Base-by-base conservation (phyloP, 139 green algal species). In the Coccomyxa sp. region DNA sequence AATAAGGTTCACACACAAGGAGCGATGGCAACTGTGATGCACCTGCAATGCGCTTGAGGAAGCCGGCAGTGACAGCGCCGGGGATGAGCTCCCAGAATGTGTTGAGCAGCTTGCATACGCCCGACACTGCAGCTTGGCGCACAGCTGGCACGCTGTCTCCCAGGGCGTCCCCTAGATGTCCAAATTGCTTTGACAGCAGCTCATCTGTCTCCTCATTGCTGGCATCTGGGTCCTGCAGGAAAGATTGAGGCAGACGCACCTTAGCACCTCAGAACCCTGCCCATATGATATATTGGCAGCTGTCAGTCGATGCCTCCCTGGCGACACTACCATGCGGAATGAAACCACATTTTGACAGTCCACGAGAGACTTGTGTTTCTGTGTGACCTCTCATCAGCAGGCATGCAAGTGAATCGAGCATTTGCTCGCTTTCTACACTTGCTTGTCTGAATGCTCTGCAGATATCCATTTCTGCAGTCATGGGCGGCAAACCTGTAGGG, bases 81-180 rank as follows among this genome's bases (percentile, higher is more conserved):
- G 94, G 94, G 17, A 98, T 90, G 79, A 98, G 84, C 88, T 97
- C 94, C 94, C 94, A 98, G 83, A 87, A 98, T 16, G 82, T 63
- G 86, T 93, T 88, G 13, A 98, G 91, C 68, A 95, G 67, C 16
- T 12, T 27, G 67, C 88, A 90, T 21, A 90, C 83, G 67, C 89
- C 93, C 25, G 58, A 63, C 27, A 92, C 90, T 0, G 91, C 94
- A 0, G 84, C 87, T 30, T 82, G 84, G 0, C 94, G 88, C 67
- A 98, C 92, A 16, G 77, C 75, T 12, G 94, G 92, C 76, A 83
- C 91, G 13, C 81, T 57, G 80, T 98, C 94, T 1, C 68, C 76
- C 58, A 98, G 89, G 45, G 84, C 85, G 10, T 84, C 82, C 11
- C 66, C 75, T 3, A 95, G 79, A 10, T 77, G 63, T 51, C 79